Base-by-base conservation (phyloP, 2,329 filamentous ascomycete species). In the Colletotrichum sp. region DNA sequence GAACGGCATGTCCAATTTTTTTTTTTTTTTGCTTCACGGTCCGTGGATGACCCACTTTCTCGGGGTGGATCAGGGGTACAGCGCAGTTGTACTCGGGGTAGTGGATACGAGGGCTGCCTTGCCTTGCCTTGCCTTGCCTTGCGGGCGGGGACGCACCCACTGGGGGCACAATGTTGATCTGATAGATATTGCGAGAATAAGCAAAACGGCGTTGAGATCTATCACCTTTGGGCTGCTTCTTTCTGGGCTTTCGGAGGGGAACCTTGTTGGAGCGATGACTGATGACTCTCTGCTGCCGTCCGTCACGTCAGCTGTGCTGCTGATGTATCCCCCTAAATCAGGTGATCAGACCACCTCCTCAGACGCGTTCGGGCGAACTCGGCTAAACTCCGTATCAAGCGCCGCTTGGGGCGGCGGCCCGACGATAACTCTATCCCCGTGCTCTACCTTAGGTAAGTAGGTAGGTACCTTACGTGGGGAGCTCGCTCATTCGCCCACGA, bases 61-160 rank as follows among this genome's bases (percentile, higher is more conserved):
- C 73, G 73, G 73, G 71, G 73, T 74, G 73, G 73, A 74, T 76
- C 73, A 76, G 73, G 73, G 73, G 73, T 57, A 44, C 27, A 30
- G 62, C 16, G 16, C 62, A n/a, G 19, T 27, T 22, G 34, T 62
- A 72, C 52, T 75, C 72, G 72, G 72, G 69, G 69, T 72, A 72
- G 7, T 75, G 72, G 72, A 72, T 74, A 71, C 72, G 63, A 72
- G 70, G 70, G 70, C 70, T 72, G 62, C 63, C 55, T 52, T 49
- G 44, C 66, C 49, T 59, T n/a, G n/a, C n/a, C n/a, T n/a, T 57
- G 12, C 29, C 27, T 22, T 63, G 16, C 57, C 52, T 29, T 27
- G 34, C 39, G 36, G 29, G 69, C 36, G 11, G n/a, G 39, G 16
- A 11, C 8, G 16, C 59, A 34, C 59, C 15, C 59, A 30, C 59